Base-by-base conservation (phyloP, 2,329 filamentous ascomycete species). In the Xylaria arbuscula region DNA sequence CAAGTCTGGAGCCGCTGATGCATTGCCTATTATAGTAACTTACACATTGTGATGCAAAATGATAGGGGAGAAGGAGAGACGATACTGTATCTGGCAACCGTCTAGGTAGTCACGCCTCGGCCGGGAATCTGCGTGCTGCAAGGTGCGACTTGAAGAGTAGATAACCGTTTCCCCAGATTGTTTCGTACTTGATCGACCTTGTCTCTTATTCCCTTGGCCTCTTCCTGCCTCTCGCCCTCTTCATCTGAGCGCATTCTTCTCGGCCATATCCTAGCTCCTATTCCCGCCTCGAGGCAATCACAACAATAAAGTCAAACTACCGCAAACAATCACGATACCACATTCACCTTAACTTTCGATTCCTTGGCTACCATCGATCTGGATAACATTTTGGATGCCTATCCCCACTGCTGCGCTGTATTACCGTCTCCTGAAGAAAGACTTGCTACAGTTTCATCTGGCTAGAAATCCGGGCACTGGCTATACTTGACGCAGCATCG, bases 351-450 rank as follows among this genome's bases (percentile, higher is more conserved):
- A 1, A 36, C 11, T 54, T 56, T 53, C 55, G 59, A 28, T 51
- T 67, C 55, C 38, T 58, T 62, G 55, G n/a, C 50, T 60, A 61
- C 13, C 32, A 32, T 53, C 42, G 11, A 62, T 55, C 62, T 66
- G 9, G 47, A 58, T 58, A 58, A 36, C 28, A 51, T 56, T 54
- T 53, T 64, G 55, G 55, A 32, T 32, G 28, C 17, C 7, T 19
- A 28, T 56, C 38, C 55, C n/a, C 36, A 40, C 34, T 32, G 56
- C 61, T 36, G 50, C 45, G 60, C 60, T 67, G 36, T 54, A 61
- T 64, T 57, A 32, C 48, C 53, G 55, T 56, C 28, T 6, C 40
- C 55, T 13, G 3, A 5, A 28, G 28, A 28, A 10, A 50, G 45
- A 36, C 36, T 62, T 61, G 24, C 36, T 40, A 42, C 51, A 17